phyloP scores from a whole-genome alignment of 2,329 filamentous ascomycete genomes.

The Podosphaera leucotricha region DNA sequence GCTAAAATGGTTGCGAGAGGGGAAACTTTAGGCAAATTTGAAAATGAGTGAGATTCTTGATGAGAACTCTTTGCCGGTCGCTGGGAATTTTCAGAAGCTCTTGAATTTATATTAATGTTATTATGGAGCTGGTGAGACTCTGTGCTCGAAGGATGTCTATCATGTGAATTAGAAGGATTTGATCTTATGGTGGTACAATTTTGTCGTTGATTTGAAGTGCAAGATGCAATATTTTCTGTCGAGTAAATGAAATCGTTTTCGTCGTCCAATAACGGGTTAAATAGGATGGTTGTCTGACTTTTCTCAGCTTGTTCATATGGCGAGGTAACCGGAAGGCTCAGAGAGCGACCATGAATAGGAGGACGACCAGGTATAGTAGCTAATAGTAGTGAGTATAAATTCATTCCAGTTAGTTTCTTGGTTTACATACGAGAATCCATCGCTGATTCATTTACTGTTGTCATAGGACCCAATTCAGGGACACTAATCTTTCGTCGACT shows the following conservation, averaged over 20 bases:
- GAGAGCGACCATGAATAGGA: slow-evolving; percentile 38
- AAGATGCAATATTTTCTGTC: not conserved
- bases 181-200: slow-evolving; percentile 15
- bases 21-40: slow-evolving; percentile 2
- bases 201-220: slow-evolving; percentile 1
- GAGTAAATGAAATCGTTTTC: not conserved
- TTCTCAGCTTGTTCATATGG: not conserved
- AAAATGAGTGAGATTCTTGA: not conserved
- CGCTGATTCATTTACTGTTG: slow-evolving; percentile 39
- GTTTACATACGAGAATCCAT: slow-evolving; percentile 44
- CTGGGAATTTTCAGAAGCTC: slow-evolving; percentile 20
- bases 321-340: slow-evolving; percentile 27
- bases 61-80: slow-evolving; percentile 16
- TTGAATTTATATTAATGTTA: not conserved
- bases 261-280: not conserved
- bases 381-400: slow-evolving; percentile 13
- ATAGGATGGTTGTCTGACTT: not conserved
- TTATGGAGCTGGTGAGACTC: slow-evolving; percentile 2
- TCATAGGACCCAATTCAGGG: slow-evolving; percentile 42
- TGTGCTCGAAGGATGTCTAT: not conserved
- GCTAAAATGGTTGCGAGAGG: slow-evolving; percentile 22
- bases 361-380: slow-evolving; percentile 45
- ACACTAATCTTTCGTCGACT: slow-evolving; percentile 40
- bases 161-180: slow-evolving; percentile 19
- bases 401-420: not conserved